Evolutionary conservation across 306 rosid genomes (phyloP), one percentile per base, ranked within the genome.

Genomic region (Rosa lucieae): DNA sequence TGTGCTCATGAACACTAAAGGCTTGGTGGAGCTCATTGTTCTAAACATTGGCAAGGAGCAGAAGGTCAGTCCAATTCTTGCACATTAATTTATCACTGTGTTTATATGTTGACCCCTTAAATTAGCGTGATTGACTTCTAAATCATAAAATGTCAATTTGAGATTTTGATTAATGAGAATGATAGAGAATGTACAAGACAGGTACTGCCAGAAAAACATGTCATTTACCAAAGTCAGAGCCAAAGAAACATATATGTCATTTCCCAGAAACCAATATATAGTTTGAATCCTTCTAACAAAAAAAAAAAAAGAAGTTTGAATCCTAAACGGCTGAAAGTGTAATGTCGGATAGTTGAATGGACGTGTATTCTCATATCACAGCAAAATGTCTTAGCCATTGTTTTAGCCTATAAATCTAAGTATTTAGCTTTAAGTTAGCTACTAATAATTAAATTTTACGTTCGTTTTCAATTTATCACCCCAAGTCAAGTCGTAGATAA

Each of bases 21-120:
- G 99, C 1, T 84, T 94, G 56, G 94, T 94, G 5, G 98, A 94
- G 70, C 97, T 94, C 70, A 94, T 94, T 32, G 98, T 94, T 17
- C 99, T 92, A 88, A 94, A 94, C 79, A 91, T 94, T 56, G 99
- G 99, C 55, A 91, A 83, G 74, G 99, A 94, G 87, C 91, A 91
- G 82, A 92, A 94, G 99, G 99, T 93, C 3, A 56, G 86, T 18
- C 42, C 10, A 0, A 9, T 55, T 66, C 47, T 58, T 18, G 8
- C 43, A 29, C 69, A 29, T 13, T 65, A 35, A 11, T 26, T 10
- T 9, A 61, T 61, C 39, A 26, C 14, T 61, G n/a, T 26, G 39
- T 17, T 51, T 17, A 17, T 15, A 15, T 15, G n/a, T 17, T 53
- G 3, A 18, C 59, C 21, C 59, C 0, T 61, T 10, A 21, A 10